Evolutionary conservation across 2,329 filamentous ascomycete genomes (phyloP).

Genomic region (Alternaria ethzedia): DNA sequence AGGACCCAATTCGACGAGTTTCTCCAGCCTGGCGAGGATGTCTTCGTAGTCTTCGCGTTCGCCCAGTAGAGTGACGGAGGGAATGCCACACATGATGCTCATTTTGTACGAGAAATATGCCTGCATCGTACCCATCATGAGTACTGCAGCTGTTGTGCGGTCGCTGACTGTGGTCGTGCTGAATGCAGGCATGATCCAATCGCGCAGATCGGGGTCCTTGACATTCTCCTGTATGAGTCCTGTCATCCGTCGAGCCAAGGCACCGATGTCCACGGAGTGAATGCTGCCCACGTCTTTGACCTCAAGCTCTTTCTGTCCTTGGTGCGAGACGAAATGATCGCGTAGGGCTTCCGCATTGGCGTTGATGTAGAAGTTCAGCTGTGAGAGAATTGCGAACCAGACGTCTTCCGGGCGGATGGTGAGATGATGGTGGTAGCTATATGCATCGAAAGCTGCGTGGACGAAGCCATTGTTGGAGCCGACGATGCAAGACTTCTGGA

Average conservation of each 20-base stretch:
- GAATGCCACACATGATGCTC: constrained; percentile 15
- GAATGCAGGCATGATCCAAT: constrained; percentile 28
- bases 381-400: constrained; percentile 33
- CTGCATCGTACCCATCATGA: constrained; percentile 27
- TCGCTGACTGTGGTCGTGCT: constrained; percentile 24
- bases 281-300: constrained; percentile 13
- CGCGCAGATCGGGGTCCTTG: constrained; percentile 10
- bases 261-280: constrained; percentile 1
- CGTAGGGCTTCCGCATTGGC: constrained; percentile 30
- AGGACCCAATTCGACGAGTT: constrained; percentile 11
- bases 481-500: constrained; percentile 1
- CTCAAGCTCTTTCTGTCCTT: constrained; percentile 26
- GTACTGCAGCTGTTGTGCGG: constrained; percentile 11
- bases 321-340: constrained; percentile 41
- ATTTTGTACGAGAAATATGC: constrained; percentile 21
- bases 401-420: constrained; percentile 35
- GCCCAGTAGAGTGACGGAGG: constrained; percentile 27
- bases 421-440: constrained; percentile 28
- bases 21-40: constrained; percentile 19
- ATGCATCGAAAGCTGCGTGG: constrained; percentile 19
- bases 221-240: constrained; percentile 14
- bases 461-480: constrained; percentile 26
- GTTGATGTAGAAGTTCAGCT: constrained; percentile 35
- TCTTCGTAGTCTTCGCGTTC: constrained; percentile 23
- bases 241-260: constrained; percentile 10